A percentile compares a stretch with the other conserved stretches of the same genome.
Evolutionary conservation across 306 rosid genomes (phyloP).

Genomic region (Quercus mongolica): DNA sequence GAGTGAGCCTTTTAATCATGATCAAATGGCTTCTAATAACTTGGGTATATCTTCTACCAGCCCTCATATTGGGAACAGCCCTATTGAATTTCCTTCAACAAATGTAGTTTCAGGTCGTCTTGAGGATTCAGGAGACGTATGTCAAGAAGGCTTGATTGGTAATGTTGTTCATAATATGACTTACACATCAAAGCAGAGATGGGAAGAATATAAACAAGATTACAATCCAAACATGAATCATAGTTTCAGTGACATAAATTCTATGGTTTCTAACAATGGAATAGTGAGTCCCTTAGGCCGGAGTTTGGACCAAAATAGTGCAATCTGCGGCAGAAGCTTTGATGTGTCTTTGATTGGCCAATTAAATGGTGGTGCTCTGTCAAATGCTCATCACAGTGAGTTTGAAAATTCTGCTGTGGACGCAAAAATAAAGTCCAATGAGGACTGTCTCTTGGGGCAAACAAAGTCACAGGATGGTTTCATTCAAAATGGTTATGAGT

Average conservation of each 20-base stretch:
- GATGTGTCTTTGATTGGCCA: slow-evolving; percentile 31
- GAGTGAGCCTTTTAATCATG: slow-evolving; percentile 34
- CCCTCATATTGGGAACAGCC: slow-evolving; percentile 29
- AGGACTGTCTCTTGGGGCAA: slow-evolving; percentile 32
- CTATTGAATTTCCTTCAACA: slow-evolving; percentile 46
- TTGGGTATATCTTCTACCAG: slow-evolving; percentile 32
- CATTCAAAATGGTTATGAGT: slow-evolving; percentile 28
- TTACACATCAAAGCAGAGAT: slow-evolving; percentile 30
- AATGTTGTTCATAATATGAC: slow-evolving; percentile 33
- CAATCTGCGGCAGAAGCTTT: slow-evolving; percentile 23
- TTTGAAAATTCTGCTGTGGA: slow-evolving; percentile 30
- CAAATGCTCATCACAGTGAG: slow-evolving; percentile 19
- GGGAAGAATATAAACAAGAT: slow-evolving; percentile 47
- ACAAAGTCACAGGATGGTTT: slow-evolving; percentile 38
- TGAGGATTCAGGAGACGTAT: slow-evolving; percentile 33
- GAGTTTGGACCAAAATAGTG: slow-evolving; percentile 38
- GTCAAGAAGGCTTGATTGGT: slow-evolving; percentile 56
- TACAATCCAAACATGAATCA: slow-evolving; percentile 28
- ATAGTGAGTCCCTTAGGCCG: slow-evolving; percentile 24
- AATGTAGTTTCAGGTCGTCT: slow-evolving; percentile 31
- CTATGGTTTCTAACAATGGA: slow-evolving; percentile 26
- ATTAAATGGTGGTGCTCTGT: slow-evolving; percentile 31
- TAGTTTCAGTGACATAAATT: slow-evolving; percentile 29
- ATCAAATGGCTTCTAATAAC: slow-evolving; percentile 39
- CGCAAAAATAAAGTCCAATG: slow-evolving; percentile 27